phyloP scores from a whole-genome alignment of 176 grass and related monocot genomes.

The Oryza officinalis region DNA sequence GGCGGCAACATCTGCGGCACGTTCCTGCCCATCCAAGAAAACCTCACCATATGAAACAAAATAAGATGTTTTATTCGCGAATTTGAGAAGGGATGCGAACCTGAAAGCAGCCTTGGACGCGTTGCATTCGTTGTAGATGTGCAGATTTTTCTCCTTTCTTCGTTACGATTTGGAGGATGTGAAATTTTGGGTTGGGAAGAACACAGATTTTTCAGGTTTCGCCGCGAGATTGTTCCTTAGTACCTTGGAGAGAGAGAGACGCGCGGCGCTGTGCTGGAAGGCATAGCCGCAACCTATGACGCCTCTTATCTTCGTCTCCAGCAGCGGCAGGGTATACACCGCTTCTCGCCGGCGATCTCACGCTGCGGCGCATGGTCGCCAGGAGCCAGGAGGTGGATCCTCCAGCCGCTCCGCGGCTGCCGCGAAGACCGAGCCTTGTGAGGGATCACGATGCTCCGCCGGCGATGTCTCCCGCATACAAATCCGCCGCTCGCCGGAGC shows the following conservation, averaged over 20 bases:
- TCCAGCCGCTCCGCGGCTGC: too few species aligned
- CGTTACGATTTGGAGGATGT: neutral
- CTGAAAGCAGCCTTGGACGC: neutral
- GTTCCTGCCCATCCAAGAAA: slow-evolving; percentile 68
- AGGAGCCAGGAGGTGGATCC: too few species aligned
- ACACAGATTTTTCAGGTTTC: neutral
- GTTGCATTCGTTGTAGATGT: neutral
- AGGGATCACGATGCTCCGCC: too few species aligned
- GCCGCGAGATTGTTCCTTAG: neutral
- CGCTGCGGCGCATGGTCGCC: too few species aligned
- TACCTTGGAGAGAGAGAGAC: too few species aligned
- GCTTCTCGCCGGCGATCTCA: too few species aligned
- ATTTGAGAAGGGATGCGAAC: neutral
- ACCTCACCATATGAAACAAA: slow-evolving; percentile 60
- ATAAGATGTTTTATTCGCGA: neutral
- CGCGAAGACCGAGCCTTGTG: too few species aligned
- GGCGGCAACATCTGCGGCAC: slow-evolving; percentile 82
- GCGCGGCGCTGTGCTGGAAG: too few species aligned
- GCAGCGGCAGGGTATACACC: neutral
- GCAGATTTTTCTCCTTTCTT: neutral
- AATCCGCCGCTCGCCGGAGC: neutral
- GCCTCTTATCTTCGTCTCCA: neutral
- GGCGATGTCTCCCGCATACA: too few species aligned
- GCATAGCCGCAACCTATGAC: too few species aligned
- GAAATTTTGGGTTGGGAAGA: neutral